These are phyloP conservation scores for Wickerhamiella siamensis DNA, from an alignment of 805 yeast species.

Conservation along the genomic window DNA sequence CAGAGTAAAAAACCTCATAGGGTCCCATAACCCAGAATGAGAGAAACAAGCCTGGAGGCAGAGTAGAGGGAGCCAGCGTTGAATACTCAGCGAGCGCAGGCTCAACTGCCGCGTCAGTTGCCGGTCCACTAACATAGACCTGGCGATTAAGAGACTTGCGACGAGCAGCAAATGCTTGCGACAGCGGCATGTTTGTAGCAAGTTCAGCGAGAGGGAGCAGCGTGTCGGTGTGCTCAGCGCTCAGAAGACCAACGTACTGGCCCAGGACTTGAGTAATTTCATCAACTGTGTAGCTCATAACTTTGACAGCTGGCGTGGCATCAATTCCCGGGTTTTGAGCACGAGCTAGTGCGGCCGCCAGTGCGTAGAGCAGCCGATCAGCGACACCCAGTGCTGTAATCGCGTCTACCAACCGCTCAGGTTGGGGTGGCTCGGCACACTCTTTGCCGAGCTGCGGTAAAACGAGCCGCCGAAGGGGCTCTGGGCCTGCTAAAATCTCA, in stretches of 20 bases:
- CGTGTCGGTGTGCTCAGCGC: conserved; percentile 28
- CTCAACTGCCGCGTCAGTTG: conserved; percentile 13
- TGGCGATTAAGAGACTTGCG: conserved; percentile 25
- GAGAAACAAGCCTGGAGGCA: conserved; percentile 32
- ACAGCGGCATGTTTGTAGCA: conserved; percentile 20
- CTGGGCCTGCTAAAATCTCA: background rate
- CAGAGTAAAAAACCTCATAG: conserved; percentile 38
- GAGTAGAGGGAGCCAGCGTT: conserved; percentile 2
- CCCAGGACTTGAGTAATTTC: conserved; percentile 55
- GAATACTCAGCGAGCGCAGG: conserved; percentile 17
- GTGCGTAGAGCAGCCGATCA: conserved; percentile 36
- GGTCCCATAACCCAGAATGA: conserved; percentile 63
- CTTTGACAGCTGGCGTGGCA: conserved; percentile 43
- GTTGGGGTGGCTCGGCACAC: conserved; percentile 27
- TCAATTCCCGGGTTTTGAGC: conserved; percentile 16
- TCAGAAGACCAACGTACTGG: conserved; percentile 39
- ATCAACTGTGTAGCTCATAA: conserved; percentile 57
- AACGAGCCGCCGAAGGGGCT: background rate
- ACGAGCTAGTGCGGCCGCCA: conserved; percentile 23
- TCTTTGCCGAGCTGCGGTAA: conserved; percentile 2
- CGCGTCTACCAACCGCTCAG: background rate
- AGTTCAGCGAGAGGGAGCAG: conserved; percentile 14
- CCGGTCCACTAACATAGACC: background rate
- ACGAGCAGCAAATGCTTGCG: conserved; percentile 74
- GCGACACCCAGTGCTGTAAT: conserved; percentile 6